Base-by-base conservation (phyloP, 306 rosid genomes). In the Cucumis melo region DNA sequence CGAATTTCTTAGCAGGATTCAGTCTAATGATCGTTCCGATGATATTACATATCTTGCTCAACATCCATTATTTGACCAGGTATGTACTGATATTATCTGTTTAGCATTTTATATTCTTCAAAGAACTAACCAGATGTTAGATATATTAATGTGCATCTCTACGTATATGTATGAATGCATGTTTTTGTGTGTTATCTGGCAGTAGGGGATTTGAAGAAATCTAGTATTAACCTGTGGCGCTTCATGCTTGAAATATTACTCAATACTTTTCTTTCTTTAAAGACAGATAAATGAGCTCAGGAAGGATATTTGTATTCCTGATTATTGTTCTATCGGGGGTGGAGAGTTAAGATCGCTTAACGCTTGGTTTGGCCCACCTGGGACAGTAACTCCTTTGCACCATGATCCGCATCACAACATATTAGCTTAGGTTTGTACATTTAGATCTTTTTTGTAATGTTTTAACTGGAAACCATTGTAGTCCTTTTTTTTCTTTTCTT, bases 291-390 rank as follows among this genome's bases (percentile, higher is more conserved):
- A 82, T 21, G 98, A 90, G 86, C 89, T 94, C 64, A 83, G 88
- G 65, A 86, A 75, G 76, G 99, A 94, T 83, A 89, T 94, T 78
- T 86, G 88, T 83, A 84, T 94, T 87, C 99, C 97, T 36, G 97
- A 94, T 87, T 89, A 91, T 80, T 94, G 97, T 84, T 89, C 88
- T 85, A 72, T 85, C 72, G 92, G 99, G 23, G 98, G 95, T 71
- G 96, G 96, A 63, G 96, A 92, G 88, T 81, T 94, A 55, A 89
- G 90, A 80, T 86, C 96, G 80, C 87, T 92, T 34, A 92, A 90
- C 90, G 97, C 99, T 82, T 94, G 99, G 99, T 89, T 92, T 81
- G 99, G 97, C 78, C 99, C 97, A 19, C 88, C 92, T 67, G 96
- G 95, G 82, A 94, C 95, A 15, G 93, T 92, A 56, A 92, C 97